Conservation (phyloP, 2,329 filamentous ascomycete genomes). For the Ceratocystis destructans region DNA sequence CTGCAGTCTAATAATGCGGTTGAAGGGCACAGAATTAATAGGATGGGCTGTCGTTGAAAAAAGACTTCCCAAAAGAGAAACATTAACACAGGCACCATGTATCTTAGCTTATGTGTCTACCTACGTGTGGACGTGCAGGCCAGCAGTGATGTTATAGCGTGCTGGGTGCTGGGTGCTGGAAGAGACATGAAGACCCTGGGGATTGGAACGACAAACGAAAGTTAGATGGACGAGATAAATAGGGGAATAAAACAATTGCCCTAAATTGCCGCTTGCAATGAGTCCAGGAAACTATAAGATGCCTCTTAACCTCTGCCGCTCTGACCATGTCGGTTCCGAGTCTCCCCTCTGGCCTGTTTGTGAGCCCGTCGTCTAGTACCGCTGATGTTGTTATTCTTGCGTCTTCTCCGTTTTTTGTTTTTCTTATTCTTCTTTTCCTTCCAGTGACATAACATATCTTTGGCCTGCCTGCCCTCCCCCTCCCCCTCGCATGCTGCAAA, state of each 20-base stretch:
- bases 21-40: not conserved
- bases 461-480: not conserved
- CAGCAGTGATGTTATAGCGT: not conserved
- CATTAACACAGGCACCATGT: not conserved
- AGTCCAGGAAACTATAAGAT: constrained; percentile 3
- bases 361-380: not conserved
- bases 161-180: not conserved
- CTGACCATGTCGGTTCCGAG: constrained; percentile 4
- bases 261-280: not conserved
- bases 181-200: not conserved
- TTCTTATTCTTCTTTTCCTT: not conserved
- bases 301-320: constrained; percentile 1
- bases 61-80: not conserved
- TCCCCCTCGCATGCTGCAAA: not conserved
- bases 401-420: not conserved
- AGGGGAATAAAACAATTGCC: not conserved
- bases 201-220: not conserved
- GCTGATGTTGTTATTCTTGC: not conserved
- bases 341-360: not conserved
- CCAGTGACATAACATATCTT: not conserved
- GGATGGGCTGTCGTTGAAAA: not conserved
- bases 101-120: too few species aligned
- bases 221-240: not conserved
- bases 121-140: not conserved
- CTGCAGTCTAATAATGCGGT: not conserved